Percentiles rank a stretch among this genome's conserved stretches.
Conservation (phyloP, 2,329 filamentous ascomycete species). For the Botrytis elliptica region DNA sequence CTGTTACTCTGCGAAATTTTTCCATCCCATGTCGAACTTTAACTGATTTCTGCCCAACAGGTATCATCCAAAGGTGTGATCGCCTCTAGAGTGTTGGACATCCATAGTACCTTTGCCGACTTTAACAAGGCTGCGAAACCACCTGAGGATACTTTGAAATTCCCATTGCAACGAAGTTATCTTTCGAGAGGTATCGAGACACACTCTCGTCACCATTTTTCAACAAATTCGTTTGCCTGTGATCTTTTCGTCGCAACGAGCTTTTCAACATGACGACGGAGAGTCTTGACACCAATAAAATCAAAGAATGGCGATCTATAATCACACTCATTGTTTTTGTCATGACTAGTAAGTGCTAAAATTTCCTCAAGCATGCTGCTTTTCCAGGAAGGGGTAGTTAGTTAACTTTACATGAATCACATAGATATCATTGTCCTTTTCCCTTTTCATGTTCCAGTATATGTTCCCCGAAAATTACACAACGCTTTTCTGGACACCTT, state of each 20-base stretch:
- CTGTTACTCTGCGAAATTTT: neutral
- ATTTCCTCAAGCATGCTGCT: neutral
- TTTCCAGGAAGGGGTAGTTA: slow-evolving; percentile 7
- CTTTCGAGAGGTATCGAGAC: neutral
- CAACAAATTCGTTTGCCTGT: neutral
- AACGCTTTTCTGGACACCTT: slow-evolving; percentile 47
- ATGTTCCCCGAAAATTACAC: slow-evolving; percentile 52
- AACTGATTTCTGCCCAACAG: slow-evolving; percentile 9
- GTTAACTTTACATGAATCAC: slow-evolving; percentile 18
- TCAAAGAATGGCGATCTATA: slow-evolving; percentile 67
- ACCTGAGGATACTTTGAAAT: neutral
- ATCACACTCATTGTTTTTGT: slow-evolving; percentile 68
- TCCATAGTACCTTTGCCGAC: neutral
- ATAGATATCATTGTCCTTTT: slow-evolving; percentile 68
- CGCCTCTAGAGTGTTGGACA: neutral
- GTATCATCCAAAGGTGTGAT: neutral
- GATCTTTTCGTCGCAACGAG: neutral
- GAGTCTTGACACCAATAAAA: slow-evolving; percentile 51
- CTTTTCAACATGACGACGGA: slow-evolving; percentile 6
- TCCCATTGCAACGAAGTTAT: neutral
- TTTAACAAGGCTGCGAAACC: neutral
- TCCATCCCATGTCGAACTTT: neutral
- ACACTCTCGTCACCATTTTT: neutral
- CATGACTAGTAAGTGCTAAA: slow-evolving; percentile 60
- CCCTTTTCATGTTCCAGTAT: slow-evolving; percentile 64